These are phyloP conservation scores for Tetragonia tetragonoides DNA, from an alignment of 148 eudicot genomes.

Conservation along the genomic window DNA sequence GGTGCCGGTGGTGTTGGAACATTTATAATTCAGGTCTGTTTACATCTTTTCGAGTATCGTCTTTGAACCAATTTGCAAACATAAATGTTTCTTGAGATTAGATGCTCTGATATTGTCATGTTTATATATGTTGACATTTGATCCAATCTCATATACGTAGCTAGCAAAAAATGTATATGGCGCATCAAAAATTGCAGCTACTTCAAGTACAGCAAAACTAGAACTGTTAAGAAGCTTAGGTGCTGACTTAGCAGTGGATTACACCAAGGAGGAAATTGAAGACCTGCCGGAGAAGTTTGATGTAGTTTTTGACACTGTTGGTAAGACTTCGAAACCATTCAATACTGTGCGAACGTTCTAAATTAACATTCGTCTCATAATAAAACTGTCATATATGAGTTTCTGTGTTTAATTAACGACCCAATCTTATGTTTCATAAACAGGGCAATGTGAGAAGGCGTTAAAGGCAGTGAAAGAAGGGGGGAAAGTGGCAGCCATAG, in stretches of 20 bases:
- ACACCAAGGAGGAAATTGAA: not conserved
- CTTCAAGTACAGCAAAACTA: not conserved
- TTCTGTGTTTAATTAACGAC: too few species aligned
- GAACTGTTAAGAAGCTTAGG: not conserved
- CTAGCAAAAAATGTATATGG: not conserved
- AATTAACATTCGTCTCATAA: too few species aligned
- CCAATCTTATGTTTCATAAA: too few species aligned
- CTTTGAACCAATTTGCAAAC: too few species aligned
- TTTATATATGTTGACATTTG: not conserved
- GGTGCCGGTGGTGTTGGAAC: constrained; percentile 5
- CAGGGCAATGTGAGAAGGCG: not conserved
- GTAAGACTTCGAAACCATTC: not conserved
- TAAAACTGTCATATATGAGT: too few species aligned
- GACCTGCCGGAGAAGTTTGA: not conserved
- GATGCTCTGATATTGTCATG: too few species aligned
- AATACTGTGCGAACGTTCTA: too few species aligned
- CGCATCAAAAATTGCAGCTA: not conserved
- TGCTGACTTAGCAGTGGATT: not conserved
- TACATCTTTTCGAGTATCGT: not conserved
- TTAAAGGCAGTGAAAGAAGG: not conserved
- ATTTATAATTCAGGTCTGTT: not conserved
- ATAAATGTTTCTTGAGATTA: too few species aligned
- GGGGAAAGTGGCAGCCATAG: not conserved
- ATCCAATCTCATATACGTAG: not conserved
- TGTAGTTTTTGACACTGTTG: not conserved